A percentile compares a stretch with the other conserved stretches of the same genome.
Evolutionary conservation across 306 rosid genomes (phyloP).

Genomic region (Coriaria nepalensis): DNA sequence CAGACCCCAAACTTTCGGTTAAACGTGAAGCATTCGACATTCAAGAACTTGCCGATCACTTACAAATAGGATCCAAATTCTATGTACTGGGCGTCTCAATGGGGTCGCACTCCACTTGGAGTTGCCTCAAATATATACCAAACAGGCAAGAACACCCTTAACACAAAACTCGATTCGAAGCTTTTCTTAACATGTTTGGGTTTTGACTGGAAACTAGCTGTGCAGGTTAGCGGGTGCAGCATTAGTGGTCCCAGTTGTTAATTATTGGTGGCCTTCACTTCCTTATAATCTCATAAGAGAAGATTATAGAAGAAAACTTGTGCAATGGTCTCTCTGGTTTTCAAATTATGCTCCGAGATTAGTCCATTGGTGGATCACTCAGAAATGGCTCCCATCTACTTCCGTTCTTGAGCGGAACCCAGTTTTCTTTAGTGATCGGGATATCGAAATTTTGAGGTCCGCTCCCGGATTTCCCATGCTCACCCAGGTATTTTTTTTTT

Average conservation of each 20-base stretch:
- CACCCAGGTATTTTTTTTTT: conserved; percentile 39
- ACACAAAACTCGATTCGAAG: not conserved
- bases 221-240: conserved; percentile 65
- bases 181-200: conserved; percentile 5
- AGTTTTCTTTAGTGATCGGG: conserved; percentile 57
- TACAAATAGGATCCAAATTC: conserved; percentile 50
- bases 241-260: conserved; percentile 57
- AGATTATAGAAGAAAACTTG: conserved; percentile 14
- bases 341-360: conserved; percentile 66
- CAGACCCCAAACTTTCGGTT: conserved; percentile 63
- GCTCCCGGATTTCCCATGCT: conserved; percentile 90
- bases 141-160: conserved; percentile 7
- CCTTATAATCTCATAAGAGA: conserved; percentile 32
- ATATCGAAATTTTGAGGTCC: conserved; percentile 50
- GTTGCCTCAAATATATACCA: conserved; percentile 71
- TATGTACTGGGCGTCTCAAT: conserved; percentile 59
- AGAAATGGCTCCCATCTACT: conserved; percentile 59
- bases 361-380: conserved; percentile 70
- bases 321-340: conserved; percentile 34
- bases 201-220: not conserved
- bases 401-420: conserved; percentile 67
- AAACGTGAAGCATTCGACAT: conserved; percentile 82
- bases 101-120: conserved; percentile 54
- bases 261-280: conserved; percentile 58
- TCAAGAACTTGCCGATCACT: conserved; percentile 65